A percentile compares a stretch with the other conserved stretches of the same genome.
Conservation (phyloP, 2,329 filamentous ascomycete species). For the Myriosclerotinia curreyana region DNA sequence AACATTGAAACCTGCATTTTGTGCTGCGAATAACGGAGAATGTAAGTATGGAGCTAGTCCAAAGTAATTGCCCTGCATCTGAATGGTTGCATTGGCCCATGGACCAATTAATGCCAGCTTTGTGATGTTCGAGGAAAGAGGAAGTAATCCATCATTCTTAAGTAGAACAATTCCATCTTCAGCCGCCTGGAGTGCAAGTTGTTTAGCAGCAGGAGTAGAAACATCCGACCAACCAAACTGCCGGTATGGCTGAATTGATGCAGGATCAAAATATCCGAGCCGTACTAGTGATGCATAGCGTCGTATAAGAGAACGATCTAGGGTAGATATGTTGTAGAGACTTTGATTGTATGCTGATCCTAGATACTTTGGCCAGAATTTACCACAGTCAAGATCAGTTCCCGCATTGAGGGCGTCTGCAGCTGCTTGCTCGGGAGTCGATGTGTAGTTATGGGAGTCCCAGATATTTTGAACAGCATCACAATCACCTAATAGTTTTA, state of each 20-base stretch:
- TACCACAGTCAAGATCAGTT: constrained; percentile 32
- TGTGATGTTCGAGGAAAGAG: constrained; percentile 20
- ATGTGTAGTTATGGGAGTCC: constrained; percentile 41
- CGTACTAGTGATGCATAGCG: constrained; percentile 54
- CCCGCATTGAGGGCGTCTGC: constrained; percentile 29
- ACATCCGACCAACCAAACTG: constrained; percentile 49
- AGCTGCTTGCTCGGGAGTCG: constrained; percentile 24
- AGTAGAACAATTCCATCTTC: constrained; percentile 33
- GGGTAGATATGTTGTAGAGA: constrained; percentile 45
- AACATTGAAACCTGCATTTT: constrained; percentile 34
- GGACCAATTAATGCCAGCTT: constrained; percentile 32
- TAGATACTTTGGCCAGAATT: constrained; percentile 26
- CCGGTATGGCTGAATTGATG: constrained; percentile 47
- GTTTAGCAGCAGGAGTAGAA: constrained; percentile 24
- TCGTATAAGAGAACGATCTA: constrained; percentile 51
- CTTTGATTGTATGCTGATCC: constrained; percentile 35
- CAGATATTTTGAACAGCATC: constrained; percentile 58
- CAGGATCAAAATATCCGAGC: constrained; percentile 56
- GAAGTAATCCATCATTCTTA: constrained; percentile 33
- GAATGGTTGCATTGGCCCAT: constrained; percentile 29
- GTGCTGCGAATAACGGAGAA: constrained; percentile 46
- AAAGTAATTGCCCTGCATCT: constrained; percentile 34
- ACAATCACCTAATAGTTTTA: constrained; percentile 37
- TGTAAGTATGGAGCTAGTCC: constrained; percentile 30
- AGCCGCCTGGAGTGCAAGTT: constrained; percentile 30